Base-by-base conservation (phyloP, 2,329 filamentous ascomycete genomes). In the Ustulina deusta region DNA sequence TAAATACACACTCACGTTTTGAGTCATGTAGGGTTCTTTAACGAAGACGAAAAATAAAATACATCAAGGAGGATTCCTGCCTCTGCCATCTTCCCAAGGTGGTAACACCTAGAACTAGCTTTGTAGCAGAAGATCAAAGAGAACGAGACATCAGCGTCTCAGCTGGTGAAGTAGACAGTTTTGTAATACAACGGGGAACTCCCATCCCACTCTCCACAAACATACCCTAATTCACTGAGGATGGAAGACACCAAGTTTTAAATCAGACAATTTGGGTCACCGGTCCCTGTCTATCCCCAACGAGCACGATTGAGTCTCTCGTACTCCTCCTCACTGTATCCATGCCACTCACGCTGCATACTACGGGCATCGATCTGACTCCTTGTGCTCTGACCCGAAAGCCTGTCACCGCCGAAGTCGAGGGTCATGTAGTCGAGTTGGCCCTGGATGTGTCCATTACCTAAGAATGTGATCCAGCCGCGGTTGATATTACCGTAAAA, bases 401-500 rank as follows among this genome's bases (percentile, higher is more conserved):
- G 0, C 2, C 79, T 68, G 0, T 55, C 27, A 3, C 73, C 79
- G 1, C 66, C 51, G 38, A 82, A 82, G 0, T 52, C 42, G 7
- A 82, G 63, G 0, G 52, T 17, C 66, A 74, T 71, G n/a, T n/a
- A 71, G 13, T 76, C 72, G 7, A 81, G 4, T 42, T 63, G 25
- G 13, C 80, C 81, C 15, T 78, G 67, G 17, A 83, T 74, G 0
- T 70, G 68, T 2, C 81, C 81, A 34, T 74, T 75, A 4, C 82
- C 80, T 1, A 81, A 61, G 36, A 84, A 83, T 27, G 63, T 73
- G 38, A 83, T 72, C 66, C 70, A 78, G 52, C 80, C 80, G 0
- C 49, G 1, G 36, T 80, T 70, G 2, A 46, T 10, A 10, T 79
- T 59, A 1, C 76, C 77, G 25, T 75, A 74, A 0, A 74, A 56